Conservation (phyloP, 768 basidiomycete species). For the Macrocybe gigantea region DNA sequence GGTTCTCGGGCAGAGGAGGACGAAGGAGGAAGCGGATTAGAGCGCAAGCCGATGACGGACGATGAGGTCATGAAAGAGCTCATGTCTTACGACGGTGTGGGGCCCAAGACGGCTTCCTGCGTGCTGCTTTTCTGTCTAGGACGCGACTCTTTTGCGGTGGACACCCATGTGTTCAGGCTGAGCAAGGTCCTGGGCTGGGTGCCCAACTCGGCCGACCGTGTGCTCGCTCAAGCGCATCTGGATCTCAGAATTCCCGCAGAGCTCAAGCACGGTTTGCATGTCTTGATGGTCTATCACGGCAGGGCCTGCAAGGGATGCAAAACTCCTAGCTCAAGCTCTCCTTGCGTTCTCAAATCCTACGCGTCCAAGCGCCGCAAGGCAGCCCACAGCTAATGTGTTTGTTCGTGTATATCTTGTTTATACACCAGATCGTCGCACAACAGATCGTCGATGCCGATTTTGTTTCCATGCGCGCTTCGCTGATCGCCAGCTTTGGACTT, state of each 20-base stretch:
- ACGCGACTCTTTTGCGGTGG: constrained; percentile 57
- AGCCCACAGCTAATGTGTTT: neutral
- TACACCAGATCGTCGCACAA: too few species aligned
- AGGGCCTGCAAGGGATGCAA: constrained; percentile 50
- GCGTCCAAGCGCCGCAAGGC: constrained; percentile 12
- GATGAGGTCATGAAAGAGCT: constrained; percentile 52
- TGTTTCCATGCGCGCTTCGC: too few species aligned
- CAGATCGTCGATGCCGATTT: too few species aligned
- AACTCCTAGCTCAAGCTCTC: constrained; percentile 15
- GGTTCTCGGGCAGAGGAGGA: constrained; percentile 10
- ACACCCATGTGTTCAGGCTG: constrained; percentile 57
- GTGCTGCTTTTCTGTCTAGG: constrained; percentile 57
- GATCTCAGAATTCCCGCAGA: constrained; percentile 44
- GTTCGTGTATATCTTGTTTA: too few species aligned
- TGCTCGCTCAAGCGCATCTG: constrained; percentile 52
- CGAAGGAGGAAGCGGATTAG: constrained; percentile 3
- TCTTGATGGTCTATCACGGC: constrained; percentile 55
- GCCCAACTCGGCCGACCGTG: constrained; percentile 38
- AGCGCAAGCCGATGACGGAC: constrained; percentile 24
- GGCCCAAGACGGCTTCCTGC: constrained; percentile 60
- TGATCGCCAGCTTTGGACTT: too few species aligned
- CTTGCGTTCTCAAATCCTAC: constrained; percentile 26
- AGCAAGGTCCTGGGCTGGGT: constrained; percentile 48
- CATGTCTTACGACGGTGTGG: constrained; percentile 51
- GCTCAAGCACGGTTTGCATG: constrained; percentile 53